Percentiles rank a stretch among this genome's conserved stretches.
These are phyloP conservation scores for Capronia americana DNA, from an alignment of 2,329 filamentous ascomycete genomes.

Conservation along the genomic window DNA sequence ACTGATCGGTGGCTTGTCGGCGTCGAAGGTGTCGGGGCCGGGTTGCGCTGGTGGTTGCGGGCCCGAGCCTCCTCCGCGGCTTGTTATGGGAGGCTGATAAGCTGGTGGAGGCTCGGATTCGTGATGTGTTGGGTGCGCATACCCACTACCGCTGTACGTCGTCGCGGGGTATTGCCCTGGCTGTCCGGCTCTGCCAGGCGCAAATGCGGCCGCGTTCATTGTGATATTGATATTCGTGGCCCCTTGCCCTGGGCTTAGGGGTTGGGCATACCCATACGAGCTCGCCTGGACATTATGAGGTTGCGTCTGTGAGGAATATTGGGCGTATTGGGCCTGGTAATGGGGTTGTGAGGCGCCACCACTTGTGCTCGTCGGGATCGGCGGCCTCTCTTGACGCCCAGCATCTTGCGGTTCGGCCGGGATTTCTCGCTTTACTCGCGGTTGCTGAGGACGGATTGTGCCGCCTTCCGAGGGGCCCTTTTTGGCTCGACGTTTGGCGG, in stretches of 20 bases:
- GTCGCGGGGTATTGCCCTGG: constrained; percentile 11
- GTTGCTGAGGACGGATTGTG: constrained; percentile 26
- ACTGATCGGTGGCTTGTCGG: constrained; percentile 15
- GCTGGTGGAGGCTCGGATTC: constrained; percentile 22
- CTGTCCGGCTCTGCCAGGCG: constrained; percentile 9
- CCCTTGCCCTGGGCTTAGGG: constrained; percentile 15
- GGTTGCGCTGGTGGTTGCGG: constrained; percentile 31
- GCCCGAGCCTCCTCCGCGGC: constrained; percentile 17
- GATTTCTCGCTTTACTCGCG: constrained; percentile 14
- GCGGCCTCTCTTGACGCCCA: constrained; percentile 18
- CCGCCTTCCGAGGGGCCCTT: constrained; percentile 32
- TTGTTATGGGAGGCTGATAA: constrained; percentile 26
- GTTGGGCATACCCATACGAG: constrained; percentile 17
- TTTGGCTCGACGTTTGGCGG: constrained; percentile 29
- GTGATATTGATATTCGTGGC: constrained; percentile 22
- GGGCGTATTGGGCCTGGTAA: constrained; percentile 17
- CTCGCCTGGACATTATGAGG: constrained; percentile 10
- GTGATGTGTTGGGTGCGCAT: constrained; percentile 12
- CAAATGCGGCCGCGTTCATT: constrained; percentile 12
- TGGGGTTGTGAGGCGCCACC: constrained; percentile 13
- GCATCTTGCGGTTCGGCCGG: constrained; percentile 20
- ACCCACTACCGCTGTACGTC: constrained; percentile 15
- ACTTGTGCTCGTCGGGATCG: constrained; percentile 8
- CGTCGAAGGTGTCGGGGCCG: constrained; percentile 32
- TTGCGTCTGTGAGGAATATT: constrained; percentile 19